Evolutionary conservation across 2,329 filamentous ascomycete species (phyloP).

Genomic region (Byssoonygena ceratinophila): DNA sequence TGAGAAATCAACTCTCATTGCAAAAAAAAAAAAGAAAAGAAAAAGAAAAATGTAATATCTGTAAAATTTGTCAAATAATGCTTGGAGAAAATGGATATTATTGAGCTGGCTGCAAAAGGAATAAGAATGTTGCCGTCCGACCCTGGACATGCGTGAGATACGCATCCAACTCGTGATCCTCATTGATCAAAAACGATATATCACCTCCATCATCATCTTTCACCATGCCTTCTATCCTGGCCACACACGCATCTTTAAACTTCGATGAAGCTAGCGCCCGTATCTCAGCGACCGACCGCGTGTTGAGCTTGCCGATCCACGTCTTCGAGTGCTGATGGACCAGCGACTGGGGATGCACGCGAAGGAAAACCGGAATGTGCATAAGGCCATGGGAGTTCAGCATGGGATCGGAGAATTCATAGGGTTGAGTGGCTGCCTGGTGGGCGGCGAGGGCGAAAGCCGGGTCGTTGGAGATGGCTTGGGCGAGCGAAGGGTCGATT

Average conservation of each 20-base stretch:
- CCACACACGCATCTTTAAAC: constrained; percentile 7
- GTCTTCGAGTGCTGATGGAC: constrained; percentile 39
- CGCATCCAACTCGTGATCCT: constrained; percentile 60
- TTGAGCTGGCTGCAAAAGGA: constrained; percentile 20
- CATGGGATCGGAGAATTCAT: constrained; percentile 31
- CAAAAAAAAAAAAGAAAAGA: no score
- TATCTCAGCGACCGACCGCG: constrained; percentile 51
- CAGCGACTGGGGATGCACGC: constrained; percentile 55
- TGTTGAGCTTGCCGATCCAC: constrained; percentile 56
- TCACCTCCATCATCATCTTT: constrained; percentile 9
- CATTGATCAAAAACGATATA: constrained; percentile 42
- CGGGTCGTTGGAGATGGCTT: constrained; percentile 47
- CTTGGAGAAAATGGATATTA: no score
- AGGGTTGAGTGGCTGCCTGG: constrained; percentile 18
- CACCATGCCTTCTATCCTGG: constrained; percentile 8
- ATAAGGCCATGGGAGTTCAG: constrained; percentile 23
- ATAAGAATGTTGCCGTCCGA: constrained; percentile 45
- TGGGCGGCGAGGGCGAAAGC: constrained; percentile 25
- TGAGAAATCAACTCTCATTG: background rate
- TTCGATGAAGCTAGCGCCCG: constrained; percentile 24
- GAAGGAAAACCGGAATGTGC: constrained; percentile 55
- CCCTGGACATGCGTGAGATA: constrained; percentile 57
- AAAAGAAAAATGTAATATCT: no score
- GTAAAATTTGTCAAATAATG: no score
- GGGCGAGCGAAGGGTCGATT: constrained; percentile 53